Evolutionary conservation across 192 early-diverging fungal genomes (phyloP).

Genomic region (Phycomyces blakesleeanus): DNA sequence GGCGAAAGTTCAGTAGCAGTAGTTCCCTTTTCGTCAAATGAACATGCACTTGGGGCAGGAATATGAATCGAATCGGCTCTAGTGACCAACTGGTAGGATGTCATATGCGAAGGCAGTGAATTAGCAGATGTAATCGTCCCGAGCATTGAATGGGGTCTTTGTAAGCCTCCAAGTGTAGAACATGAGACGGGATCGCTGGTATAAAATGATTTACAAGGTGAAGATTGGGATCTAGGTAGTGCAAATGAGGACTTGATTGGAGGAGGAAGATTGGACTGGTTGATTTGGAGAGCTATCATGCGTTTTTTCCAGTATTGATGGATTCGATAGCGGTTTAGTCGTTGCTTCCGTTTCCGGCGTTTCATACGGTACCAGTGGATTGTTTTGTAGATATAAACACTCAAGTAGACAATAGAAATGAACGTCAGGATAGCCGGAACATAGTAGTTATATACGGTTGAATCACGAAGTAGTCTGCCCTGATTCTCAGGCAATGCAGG

Average conservation of each 20-base stretch:
- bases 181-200: too few species aligned
- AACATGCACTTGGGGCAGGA: too few species aligned
- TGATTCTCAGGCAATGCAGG: not conserved
- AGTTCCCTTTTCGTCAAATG: too few species aligned
- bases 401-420: not conserved
- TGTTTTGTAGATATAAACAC: not conserved
- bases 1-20: too few species aligned
- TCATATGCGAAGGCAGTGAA: too few species aligned
- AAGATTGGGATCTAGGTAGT: too few species aligned
- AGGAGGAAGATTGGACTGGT: not conserved
- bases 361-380: not conserved
- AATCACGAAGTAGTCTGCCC: not conserved
- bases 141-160: too few species aligned
- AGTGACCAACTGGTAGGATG: too few species aligned
- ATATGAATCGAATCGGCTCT: too few species aligned
- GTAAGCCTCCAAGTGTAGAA: too few species aligned
- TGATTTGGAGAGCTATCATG: not conserved
- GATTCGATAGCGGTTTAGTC: not conserved
- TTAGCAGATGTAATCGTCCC: too few species aligned
- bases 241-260: not conserved
- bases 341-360: not conserved
- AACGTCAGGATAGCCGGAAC: not conserved
- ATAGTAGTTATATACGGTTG: not conserved
- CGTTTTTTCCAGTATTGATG: not conserved
- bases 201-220: too few species aligned